Base-by-base conservation (phyloP, 345 rosid genomes). In the Hibiscus mutabilis region DNA sequence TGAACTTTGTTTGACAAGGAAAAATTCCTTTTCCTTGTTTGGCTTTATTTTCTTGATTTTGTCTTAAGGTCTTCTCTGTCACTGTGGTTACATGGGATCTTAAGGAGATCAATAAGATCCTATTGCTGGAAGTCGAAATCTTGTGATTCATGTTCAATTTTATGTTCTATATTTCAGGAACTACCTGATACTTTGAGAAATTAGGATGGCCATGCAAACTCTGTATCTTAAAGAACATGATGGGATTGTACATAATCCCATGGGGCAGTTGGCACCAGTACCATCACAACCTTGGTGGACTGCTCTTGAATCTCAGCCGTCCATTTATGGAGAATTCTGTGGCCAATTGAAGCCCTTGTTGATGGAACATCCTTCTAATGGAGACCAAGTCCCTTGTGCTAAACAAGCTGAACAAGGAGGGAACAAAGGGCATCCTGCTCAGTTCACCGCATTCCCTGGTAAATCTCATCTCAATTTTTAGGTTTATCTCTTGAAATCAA, bases 191-290 rank as follows among this genome's bases (percentile, higher is more conserved):
- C 24, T 27, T 66, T 56, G 68, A 74, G 78, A 51, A 53, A 63
- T 16, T 58, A 53, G 78, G 74, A 93, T 90, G 93, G 90, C 95
- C 79, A 86, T 83, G 97, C 93, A 90, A 80, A 80, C 96, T 78
- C 72, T 81, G 68, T 79, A 80, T 75, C 69, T 86, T 69, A 87
- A 87, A 75, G 92, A 87, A 65, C 89, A 82, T 75, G 96, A 88
- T 79, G 90, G 89, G 71, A 73, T 66, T 68, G 80, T 60, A 13
- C 84, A 81, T 68, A 76, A 77, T 77, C 82, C 85, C 59, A 78
- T 51, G 59, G 86, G 81, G 73, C 91, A 85, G 57, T 37, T 86
- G 33, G 73, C 70, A 25, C 69, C 90, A 11, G 80, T 78, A 76
- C 83, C 85, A 25, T 75, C 85, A 22, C 70, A 74, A 60, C 80